These are phyloP conservation scores for Thecaphora thlaspeos DNA, from an alignment of 1,284 basidiomycete species.

Conservation along the genomic window DNA sequence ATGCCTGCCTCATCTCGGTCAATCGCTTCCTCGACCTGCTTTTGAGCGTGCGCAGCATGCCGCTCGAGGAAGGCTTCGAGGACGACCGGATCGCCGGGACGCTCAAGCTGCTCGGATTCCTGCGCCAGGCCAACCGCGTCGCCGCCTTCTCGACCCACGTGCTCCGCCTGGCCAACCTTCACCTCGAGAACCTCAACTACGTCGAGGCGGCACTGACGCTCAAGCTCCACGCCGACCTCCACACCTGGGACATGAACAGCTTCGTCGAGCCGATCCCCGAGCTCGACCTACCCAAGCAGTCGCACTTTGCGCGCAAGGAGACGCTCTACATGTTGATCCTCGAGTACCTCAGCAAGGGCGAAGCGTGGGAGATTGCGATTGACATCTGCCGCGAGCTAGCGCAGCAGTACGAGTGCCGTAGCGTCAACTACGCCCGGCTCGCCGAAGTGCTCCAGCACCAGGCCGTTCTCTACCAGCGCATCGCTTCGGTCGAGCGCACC, in stretches of 20 bases:
- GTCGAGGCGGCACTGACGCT: conserved; percentile 88
- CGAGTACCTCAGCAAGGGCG: conserved; percentile 69
- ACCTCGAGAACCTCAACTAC: conserved; percentile 81
- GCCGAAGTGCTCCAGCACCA: conserved; percentile 52
- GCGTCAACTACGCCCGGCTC: conserved; percentile 62
- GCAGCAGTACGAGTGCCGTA: conserved; percentile 48
- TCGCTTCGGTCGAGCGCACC: conserved; percentile 41
- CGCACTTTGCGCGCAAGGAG: conserved; percentile 90
- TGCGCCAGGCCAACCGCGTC: conserved; percentile 50
- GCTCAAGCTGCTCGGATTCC: conserved; percentile 63
- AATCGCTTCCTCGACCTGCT: conserved; percentile 93
- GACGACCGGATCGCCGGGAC: conserved; percentile 93
- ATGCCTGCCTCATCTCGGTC: conserved; percentile 80
- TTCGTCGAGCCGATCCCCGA: conserved; percentile 66
- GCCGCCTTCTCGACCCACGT: conserved; percentile 52
- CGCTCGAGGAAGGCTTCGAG: conserved; percentile 50
- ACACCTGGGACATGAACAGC: conserved; percentile 75
- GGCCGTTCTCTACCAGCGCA: conserved; percentile 49
- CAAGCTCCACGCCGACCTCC: conserved; percentile 81
- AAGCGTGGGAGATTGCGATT: conserved; percentile 91
- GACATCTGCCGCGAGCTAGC: conserved; percentile 79
- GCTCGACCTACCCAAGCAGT: conserved; percentile 83
- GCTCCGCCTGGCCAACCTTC: conserved; percentile 59
- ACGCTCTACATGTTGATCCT: conserved; percentile 58
- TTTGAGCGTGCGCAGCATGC: conserved; percentile 81